Evolutionary conservation across 768 basidiomycete species (phyloP), one percentile per base, ranked within the genome.

Genomic region (Xerocomellus dryophilus): DNA sequence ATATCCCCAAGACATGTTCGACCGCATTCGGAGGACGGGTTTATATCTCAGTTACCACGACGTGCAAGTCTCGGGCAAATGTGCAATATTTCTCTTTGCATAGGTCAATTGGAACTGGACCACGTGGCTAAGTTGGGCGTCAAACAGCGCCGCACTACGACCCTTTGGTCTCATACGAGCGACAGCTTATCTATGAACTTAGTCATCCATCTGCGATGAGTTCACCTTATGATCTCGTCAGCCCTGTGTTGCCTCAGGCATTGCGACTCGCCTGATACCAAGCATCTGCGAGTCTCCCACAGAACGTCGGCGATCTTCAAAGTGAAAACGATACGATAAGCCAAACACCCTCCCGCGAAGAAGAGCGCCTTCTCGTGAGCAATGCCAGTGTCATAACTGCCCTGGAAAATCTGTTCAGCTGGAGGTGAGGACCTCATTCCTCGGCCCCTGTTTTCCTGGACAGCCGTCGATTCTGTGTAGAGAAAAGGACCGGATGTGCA

Each of bases 391-490:
- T 62, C 5, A 66, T 71, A 10, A 55, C 47, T 7, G 50, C 55
- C 0, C 41, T 77, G 15, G 74, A 76, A 53, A 63, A 70, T 29
- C 38, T 76, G 11, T 78, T 72, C 53, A 76, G 76, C 49, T 51
- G 64, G 36, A 71, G 73, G 77, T 71, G 18, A 61, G 76, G 47
- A 41, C 36, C 7, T 5, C 1, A 14, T 12, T 18, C 18, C 7
- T 5, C n/a, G 10, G 12, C 7, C 14, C 31, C n/a, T 3, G 14
- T 8, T 32, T n/a, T 10, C 25, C 7, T 15, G 18, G 38, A 18
- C 21, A 11, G 7, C 3, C 17, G 20, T 18, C 6, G 6, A 40
- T 42, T 15, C 2, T 10, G 5, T 15, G 25, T 15, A 54, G 54
- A 10, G 1, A 71, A 50, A 73, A 76, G 54, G 71, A 76, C 50